Percentiles rank a stretch among this genome's conserved stretches.
These are phyloP conservation scores for Schwanniomyces yamadae DNA, from an alignment of 805 yeast species.

Conservation along the genomic window DNA sequence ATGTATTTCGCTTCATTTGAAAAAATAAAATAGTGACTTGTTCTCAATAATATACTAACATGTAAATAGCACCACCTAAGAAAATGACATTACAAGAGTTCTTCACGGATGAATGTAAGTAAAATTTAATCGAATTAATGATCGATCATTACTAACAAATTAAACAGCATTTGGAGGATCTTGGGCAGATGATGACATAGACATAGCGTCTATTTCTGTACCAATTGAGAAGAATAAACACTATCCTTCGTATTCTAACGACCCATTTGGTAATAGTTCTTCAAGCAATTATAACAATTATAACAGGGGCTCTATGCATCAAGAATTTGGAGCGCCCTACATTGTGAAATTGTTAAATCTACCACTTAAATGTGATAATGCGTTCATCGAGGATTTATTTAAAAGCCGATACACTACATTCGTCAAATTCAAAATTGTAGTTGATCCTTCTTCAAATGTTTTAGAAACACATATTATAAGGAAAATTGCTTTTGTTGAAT, in stretches of 20 bases:
- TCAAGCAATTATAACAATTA: slow-evolving; percentile 7
- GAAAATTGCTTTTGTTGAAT: slow-evolving; percentile 65
- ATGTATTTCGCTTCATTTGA: slow-evolving; percentile 5
- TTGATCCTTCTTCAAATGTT: slow-evolving; percentile 45
- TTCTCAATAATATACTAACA: slow-evolving; percentile 9
- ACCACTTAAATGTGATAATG: slow-evolving; percentile 53
- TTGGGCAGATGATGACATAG: slow-evolving; percentile 49
- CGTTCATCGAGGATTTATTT: slow-evolving; percentile 58
- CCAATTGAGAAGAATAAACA: slow-evolving; percentile 36
- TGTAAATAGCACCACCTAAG: slow-evolving; percentile 39
- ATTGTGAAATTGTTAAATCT: slow-evolving; percentile 62
- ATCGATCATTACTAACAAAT: slow-evolving; percentile 14
- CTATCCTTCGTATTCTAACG: slow-evolving; percentile 7
- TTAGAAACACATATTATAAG: slow-evolving; percentile 38
- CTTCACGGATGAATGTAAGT: slow-evolving; percentile 46
- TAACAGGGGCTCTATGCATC: slow-evolving; percentile 8
- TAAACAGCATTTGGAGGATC: slow-evolving; percentile 43
- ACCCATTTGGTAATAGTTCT: slow-evolving; percentile 9
- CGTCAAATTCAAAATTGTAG: slow-evolving; percentile 59
- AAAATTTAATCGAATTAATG: slow-evolving; percentile 2
- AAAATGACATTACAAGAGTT: slow-evolving; percentile 48
- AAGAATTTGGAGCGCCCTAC: slow-evolving; percentile 53
- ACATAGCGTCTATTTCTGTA: slow-evolving; percentile 44
- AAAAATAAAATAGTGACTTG: neutral
- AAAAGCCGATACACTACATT: slow-evolving; percentile 58